Conservation (phyloP, 257 asterid genomes). For the Capsicum pubescens region DNA sequence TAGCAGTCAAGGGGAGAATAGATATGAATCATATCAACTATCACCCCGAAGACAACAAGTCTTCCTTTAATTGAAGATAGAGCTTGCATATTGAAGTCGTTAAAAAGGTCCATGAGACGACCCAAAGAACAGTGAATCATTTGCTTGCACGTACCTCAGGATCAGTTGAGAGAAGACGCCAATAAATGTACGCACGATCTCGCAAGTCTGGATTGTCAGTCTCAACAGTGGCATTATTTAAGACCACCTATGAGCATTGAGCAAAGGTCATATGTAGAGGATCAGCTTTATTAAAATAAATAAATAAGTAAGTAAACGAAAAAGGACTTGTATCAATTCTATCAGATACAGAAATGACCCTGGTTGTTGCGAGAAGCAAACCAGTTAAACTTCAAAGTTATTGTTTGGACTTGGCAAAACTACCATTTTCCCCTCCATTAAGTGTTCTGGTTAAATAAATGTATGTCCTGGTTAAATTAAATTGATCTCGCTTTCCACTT, state of each 20-base stretch:
- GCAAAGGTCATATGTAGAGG: constrained; percentile 26
- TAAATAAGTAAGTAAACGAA: not conserved
- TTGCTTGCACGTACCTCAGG: constrained; percentile 77
- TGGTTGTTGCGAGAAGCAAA: not conserved
- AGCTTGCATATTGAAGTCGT: not conserved
- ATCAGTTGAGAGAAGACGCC: constrained; percentile 99
- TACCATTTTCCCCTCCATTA: no score
- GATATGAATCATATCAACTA: constrained; percentile 5
- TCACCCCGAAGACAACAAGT: not conserved
- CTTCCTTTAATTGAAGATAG: constrained; percentile 20
- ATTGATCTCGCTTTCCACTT: not conserved
- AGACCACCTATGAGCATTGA: constrained; percentile 71
- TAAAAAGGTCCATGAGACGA: not conserved
- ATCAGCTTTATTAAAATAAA: not conserved
- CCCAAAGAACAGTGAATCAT: constrained; percentile 20
- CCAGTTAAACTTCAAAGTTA: not conserved
- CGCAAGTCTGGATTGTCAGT: constrained; percentile 98
- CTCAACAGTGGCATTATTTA: constrained; percentile 98
- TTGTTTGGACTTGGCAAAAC: not conserved
- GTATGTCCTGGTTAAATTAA: not conserved
- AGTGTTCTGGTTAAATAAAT: no score
- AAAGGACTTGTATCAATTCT: not conserved
- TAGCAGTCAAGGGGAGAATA: not conserved
- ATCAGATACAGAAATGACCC: not conserved
- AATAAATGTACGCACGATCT: constrained; percentile 98